Evolutionary conservation across 2,329 filamentous ascomycete genomes (phyloP).

Genomic region (Cadophora gregata): DNA sequence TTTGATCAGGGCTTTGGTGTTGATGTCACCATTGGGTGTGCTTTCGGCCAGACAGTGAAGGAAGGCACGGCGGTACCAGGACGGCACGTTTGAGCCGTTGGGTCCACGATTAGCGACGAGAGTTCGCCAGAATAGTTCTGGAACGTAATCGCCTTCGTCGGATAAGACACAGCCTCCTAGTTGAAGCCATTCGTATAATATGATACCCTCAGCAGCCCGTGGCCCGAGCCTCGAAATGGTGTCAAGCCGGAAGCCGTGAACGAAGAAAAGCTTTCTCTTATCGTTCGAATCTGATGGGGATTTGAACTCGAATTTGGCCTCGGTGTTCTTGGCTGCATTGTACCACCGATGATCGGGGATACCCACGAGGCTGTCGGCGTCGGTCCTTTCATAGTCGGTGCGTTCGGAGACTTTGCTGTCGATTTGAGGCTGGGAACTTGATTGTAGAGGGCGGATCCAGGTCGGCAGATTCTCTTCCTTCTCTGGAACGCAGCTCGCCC

Average conservation of each 20-base stretch:
- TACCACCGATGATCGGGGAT: constrained; percentile 23
- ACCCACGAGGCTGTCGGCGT: constrained; percentile 26
- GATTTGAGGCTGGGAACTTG: constrained; percentile 14
- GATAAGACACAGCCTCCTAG: constrained; percentile 14
- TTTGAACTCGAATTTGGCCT: background rate
- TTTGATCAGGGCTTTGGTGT: constrained; percentile 22
- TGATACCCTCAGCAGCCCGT: constrained; percentile 25
- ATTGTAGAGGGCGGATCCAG: constrained; percentile 26
- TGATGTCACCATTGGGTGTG: constrained; percentile 21
- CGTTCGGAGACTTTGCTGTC: constrained; percentile 19
- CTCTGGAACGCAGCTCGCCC: constrained; percentile 21
- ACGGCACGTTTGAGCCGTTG: constrained; percentile 17
- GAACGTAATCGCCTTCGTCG: constrained; percentile 7
- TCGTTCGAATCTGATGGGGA: background rate
- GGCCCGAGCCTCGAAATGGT: constrained; percentile 22
- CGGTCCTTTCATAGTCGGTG: constrained; percentile 4
- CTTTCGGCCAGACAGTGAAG: constrained; percentile 19
- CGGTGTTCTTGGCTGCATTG: constrained; percentile 16
- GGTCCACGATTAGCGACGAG: constrained; percentile 30
- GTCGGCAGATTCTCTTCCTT: constrained; percentile 22
- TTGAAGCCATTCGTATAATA: constrained; percentile 27
- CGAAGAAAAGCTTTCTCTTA: background rate
- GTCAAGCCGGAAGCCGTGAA: constrained; percentile 21
- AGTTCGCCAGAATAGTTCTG: constrained; percentile 28
- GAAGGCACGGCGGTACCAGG: constrained; percentile 26